Conservation (phyloP, 2,329 filamentous ascomycete genomes). For the Cordyceps cateniannulata region DNA sequence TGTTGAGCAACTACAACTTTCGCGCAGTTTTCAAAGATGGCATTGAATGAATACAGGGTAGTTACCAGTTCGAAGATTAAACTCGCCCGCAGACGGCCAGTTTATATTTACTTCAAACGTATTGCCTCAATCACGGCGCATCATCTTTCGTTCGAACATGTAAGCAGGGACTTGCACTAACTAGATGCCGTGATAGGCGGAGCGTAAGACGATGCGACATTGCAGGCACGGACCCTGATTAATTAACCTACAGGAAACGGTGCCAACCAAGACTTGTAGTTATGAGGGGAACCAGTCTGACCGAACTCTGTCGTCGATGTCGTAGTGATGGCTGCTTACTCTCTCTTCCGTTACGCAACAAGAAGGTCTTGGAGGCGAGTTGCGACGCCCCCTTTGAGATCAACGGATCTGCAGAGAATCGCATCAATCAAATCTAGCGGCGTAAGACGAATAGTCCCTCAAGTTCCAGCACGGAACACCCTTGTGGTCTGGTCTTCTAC, state of each 20-base stretch:
- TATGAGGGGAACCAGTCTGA: neutral
- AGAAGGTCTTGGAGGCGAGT: neutral
- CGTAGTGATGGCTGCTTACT: neutral
- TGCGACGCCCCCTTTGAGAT: no score
- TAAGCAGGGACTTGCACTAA: neutral
- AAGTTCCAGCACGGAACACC: neutral
- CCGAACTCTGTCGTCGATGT: neutral
- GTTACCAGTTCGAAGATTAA: no score
- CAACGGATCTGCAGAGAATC: neutral
- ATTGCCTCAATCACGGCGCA: no score
- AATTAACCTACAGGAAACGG: neutral
- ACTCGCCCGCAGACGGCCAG: no score
- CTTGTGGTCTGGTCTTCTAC: neutral
- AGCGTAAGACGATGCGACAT: constrained; percentile 2
- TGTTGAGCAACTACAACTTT: neutral
- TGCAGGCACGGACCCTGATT: neutral
- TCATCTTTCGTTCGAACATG: no score
- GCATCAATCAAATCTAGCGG: no score
- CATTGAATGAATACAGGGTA: no score
- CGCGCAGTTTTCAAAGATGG: no score
- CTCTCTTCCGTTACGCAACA: neutral
- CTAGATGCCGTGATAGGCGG: neutral
- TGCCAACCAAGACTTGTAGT: neutral
- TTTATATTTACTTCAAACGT: no score
- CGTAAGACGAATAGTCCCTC: neutral